Evolutionary conservation across 306 rosid species (phyloP).

Genomic region (Sicyos baderoa): DNA sequence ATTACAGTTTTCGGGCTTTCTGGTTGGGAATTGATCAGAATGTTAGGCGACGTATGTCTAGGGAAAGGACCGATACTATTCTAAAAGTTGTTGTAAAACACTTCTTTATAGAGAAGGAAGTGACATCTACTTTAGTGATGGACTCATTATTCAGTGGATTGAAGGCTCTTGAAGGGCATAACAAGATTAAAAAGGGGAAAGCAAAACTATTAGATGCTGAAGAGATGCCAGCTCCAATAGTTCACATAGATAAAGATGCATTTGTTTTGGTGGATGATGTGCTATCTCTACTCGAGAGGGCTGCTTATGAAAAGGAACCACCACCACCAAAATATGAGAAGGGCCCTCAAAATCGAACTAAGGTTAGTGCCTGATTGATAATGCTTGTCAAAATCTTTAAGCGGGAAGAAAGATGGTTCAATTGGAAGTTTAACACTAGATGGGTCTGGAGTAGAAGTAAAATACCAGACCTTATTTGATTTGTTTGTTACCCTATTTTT

Average conservation of each 20-base stretch:
- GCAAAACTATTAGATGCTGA: constrained; percentile 61
- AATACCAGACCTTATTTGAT: neutral
- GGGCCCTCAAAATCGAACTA: constrained; percentile 99
- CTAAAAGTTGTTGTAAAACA: constrained; percentile 87
- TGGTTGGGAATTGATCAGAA: constrained; percentile 91
- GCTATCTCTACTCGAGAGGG: constrained; percentile 76
- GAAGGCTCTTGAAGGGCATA: constrained; percentile 92
- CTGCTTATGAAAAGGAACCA: constrained; percentile 61
- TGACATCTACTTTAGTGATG: constrained; percentile 95
- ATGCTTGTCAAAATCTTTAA: neutral
- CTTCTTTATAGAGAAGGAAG: constrained; percentile 96
- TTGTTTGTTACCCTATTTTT: constrained; percentile 1
- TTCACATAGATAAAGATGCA: constrained; percentile 71
- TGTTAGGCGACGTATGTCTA: constrained; percentile 77
- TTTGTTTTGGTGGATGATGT: constrained; percentile 94
- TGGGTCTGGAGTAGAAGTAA: neutral
- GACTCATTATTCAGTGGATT: constrained; percentile 95
- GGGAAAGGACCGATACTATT: constrained; percentile 79
- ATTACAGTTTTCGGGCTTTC: constrained; percentile 73
- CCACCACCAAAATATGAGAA: constrained; percentile 98
- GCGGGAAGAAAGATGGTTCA: constrained; percentile 9
- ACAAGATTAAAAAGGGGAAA: constrained; percentile 50
- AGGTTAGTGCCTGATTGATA: constrained; percentile 43
- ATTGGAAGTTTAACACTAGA: neutral
- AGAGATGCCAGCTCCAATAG: constrained; percentile 85